These are phyloP conservation scores for Collybia nuda DNA, from an alignment of 768 basidiomycete genomes.

Conservation along the genomic window DNA sequence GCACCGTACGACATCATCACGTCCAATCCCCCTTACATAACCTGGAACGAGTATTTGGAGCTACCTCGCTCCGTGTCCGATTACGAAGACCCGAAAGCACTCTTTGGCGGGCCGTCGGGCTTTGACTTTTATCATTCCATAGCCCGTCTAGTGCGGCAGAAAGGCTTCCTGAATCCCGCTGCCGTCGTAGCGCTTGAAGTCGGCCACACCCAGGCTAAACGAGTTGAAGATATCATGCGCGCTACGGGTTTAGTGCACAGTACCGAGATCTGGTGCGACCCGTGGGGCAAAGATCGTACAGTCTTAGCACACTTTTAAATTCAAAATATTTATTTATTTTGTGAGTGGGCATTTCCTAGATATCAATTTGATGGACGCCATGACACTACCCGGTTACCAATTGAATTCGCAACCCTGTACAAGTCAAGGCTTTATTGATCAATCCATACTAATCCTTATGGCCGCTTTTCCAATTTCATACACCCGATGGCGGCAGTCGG, in stretches of 20 bases:
- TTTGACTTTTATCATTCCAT: slow-evolving; percentile 74
- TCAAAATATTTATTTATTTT: no score
- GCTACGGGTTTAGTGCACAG: slow-evolving; percentile 40
- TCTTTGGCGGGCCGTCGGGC: slow-evolving; percentile 69
- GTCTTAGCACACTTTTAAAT: slow-evolving; percentile 51
- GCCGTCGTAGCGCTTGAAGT: slow-evolving; percentile 78
- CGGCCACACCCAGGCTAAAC: slow-evolving; percentile 67
- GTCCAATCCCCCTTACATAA: slow-evolving; percentile 87
- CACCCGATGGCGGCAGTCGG: no score
- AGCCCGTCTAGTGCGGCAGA: slow-evolving; percentile 51
- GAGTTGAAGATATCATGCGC: slow-evolving; percentile 59
- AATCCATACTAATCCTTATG: no score
- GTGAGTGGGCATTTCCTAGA: no score
- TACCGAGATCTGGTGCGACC: slow-evolving; percentile 77
- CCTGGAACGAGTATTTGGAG: slow-evolving; percentile 57
- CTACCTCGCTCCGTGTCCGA: slow-evolving; percentile 70
- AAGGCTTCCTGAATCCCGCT: slow-evolving; percentile 49
- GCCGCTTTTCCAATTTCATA: no score
- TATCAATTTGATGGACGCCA: no score
- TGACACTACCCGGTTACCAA: no score
- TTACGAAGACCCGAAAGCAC: slow-evolving; percentile 80
- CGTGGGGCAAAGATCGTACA: slow-evolving; percentile 74
- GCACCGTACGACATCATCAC: slow-evolving; percentile 77
- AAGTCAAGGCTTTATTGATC: no score
- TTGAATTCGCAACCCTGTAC: no score